Percentiles rank a stretch among this genome's conserved stretches.
Evolutionary conservation across 768 basidiomycete species (phyloP).

Genomic region (Suillus discolor): DNA sequence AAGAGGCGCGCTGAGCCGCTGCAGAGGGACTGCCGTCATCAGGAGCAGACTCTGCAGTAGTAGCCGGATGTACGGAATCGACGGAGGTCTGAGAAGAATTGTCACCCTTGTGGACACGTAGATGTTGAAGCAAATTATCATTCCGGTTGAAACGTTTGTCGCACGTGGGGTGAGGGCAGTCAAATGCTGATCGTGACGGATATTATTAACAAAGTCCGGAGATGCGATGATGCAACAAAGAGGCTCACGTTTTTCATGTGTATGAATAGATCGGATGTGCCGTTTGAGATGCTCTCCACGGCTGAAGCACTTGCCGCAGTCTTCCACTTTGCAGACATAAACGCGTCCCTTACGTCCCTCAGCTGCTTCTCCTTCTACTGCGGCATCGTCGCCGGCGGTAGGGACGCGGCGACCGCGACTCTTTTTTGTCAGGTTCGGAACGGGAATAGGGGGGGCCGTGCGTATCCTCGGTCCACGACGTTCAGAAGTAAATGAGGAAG

Average conservation of each 20-base stretch:
- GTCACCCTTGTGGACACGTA: slow-evolving; percentile 64
- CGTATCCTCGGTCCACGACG: slow-evolving; percentile 52
- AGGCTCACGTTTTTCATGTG: slow-evolving; percentile 72
- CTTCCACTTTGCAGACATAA: slow-evolving; percentile 67
- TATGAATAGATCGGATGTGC: slow-evolving; percentile 75
- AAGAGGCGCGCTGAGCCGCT: slow-evolving; percentile 24
- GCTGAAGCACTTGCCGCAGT: slow-evolving; percentile 73
- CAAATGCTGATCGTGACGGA: slow-evolving; percentile 56
- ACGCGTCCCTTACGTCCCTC: slow-evolving; percentile 38
- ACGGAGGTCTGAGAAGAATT: slow-evolving; percentile 36
- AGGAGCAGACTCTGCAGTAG: slow-evolving; percentile 25
- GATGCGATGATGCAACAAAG: slow-evolving; percentile 16
- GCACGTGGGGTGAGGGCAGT: slow-evolving; percentile 68
- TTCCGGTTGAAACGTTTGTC: slow-evolving; percentile 77
- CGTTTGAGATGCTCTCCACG: slow-evolving; percentile 78
- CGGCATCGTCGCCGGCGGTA: slow-evolving; percentile 38
- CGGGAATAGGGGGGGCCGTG: slow-evolving; percentile 64
- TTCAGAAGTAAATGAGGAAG: slow-evolving; percentile 39
- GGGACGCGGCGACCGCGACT: slow-evolving; percentile 79
- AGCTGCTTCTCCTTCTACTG: slow-evolving; percentile 24
- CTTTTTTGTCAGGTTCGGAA: slow-evolving; percentile 80
- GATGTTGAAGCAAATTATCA: slow-evolving; percentile 80
- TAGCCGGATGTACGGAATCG: slow-evolving; percentile 28
- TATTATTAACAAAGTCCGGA: slow-evolving; percentile 19
- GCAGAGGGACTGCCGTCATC: slow-evolving; percentile 16